Evolutionary conservation across 2,329 filamentous ascomycete genomes (phyloP), one percentile per base, ranked within the genome.

Genomic region (Dactylellina parvicollis): DNA sequence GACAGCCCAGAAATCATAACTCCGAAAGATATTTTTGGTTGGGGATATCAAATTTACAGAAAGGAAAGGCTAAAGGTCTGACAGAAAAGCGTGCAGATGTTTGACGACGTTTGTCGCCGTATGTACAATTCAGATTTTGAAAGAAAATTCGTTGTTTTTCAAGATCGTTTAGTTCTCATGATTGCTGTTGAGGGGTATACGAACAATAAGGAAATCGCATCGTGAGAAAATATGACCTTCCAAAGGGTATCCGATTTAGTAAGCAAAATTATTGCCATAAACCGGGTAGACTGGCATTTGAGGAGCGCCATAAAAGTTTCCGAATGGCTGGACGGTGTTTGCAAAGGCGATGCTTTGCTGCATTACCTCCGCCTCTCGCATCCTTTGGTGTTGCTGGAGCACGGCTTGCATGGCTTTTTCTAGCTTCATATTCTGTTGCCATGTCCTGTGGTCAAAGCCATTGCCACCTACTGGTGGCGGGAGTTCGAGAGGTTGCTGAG

Each of bases 381-480:
- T 56, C 20, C 66, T 38, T 38, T 71, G 66, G 24, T 71, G 66
- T 34, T 71, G 66, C n/a, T 71, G 66, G 5, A 71, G 47, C 34
- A 71, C 66, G 8, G 66, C 57, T 18, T 71, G 66, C 66, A 71
- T 71, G 18, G 66, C 66, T 34, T 71, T 71, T 18, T 71, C 66
- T 18, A 71, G 30, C 26, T 71, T 71, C 66, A 71, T 71, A 26
- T 71, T 71, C n/a, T 71, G 66, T 40, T 71, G 66, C 66, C 66
- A 71, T 62, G 66, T 71, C 14, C 66, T 49, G 42, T 71, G 66
- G 28, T 71, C 66, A 12, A 71, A 71, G 12, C 66, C 66, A 46
- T 71, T 71, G 24, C 66, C 66, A 46, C 66, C 66, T 22, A 71
- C 66, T 52, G 66, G 34, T 34, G 66, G 66, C 52, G 66, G 66